A percentile compares a stretch with the other conserved stretches of the same genome.
Evolutionary conservation across 371 early-diverging fungal genomes (phyloP).

Genomic region (Saksenaea vasiformis): DNA sequence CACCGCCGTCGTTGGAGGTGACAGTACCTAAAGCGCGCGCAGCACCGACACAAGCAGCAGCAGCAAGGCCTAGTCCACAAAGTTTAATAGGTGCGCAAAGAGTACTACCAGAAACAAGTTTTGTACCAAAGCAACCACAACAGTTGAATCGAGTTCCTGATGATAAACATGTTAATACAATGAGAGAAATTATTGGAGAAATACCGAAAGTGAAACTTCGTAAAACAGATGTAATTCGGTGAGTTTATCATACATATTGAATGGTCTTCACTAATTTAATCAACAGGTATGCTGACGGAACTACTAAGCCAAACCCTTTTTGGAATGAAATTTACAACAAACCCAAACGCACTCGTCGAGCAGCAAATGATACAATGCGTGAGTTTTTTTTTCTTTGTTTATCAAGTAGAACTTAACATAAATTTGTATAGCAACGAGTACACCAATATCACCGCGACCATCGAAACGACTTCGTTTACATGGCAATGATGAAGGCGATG

Average conservation of each 20-base stretch:
- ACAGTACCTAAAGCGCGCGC: too few relatives aligned
- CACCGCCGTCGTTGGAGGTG: too few relatives aligned
- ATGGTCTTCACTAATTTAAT: background rate
- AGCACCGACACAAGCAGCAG: background rate
- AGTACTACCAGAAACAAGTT: background rate
- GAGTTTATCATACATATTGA: background rate
- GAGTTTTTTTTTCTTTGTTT: background rate
- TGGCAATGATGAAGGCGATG: background rate
- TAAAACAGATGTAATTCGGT: constrained; percentile 15
- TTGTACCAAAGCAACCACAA: background rate
- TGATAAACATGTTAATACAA: constrained; percentile 11
- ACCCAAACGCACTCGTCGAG: background rate
- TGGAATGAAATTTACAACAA: constrained; percentile 19
- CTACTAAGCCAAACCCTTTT: constrained; percentile 15
- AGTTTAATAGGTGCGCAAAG: background rate
- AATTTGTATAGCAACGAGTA: background rate
- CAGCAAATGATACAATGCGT: background rate
- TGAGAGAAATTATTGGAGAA: constrained; percentile 15
- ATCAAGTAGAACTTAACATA: background rate
- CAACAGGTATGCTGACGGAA: constrained; percentile 14
- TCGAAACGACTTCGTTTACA: background rate
- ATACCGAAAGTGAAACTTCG: constrained; percentile 14
- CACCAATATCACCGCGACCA: background rate
- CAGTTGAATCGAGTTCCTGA: background rate
- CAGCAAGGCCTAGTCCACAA: background rate